Evolutionary conservation across 345 rosid species (phyloP), one percentile per base, ranked within the genome.

Genomic region (Streptanthus diversifolius): DNA sequence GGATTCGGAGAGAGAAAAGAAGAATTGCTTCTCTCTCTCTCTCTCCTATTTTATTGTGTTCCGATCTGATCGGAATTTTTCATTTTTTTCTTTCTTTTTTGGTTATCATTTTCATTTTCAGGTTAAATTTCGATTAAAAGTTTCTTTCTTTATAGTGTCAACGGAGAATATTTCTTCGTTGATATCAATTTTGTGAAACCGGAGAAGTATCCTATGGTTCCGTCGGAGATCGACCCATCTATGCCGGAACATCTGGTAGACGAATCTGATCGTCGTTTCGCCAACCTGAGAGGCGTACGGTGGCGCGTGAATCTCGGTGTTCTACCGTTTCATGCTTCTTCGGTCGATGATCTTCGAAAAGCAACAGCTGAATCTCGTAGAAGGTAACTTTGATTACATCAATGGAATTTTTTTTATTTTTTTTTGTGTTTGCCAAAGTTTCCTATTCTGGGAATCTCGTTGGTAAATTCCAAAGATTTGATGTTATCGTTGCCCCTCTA

Each of bases 221-320:
- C 12, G 41, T 58, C 74, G 9, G 81, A 73, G 61, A 66, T 70
- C 19, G 67, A 64, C 24, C 33, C 32, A 56, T 18, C 35, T 27
- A 19, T 56, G 66, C 29, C 57, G 24, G 66, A 70, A 54, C 1
- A 47, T 35, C 4, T 33, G 0, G 13, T 15, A 58, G 54, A 51
- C 25, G 74, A 47, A 41, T 75, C 79, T 32, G 81, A 33, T 62
- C 33, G 15, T 60, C 80, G 71, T 59, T 79, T 83, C 71, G 75
- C 56, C 24, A 83, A 82, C 62, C 85, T 91, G 0, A 86, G 97
- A 80, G 86, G 97, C 37, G 88, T 91, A 1, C 87, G 75, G 59
- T 95, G 99, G 99, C 96, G 99, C 29, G 73, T 91, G 62, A 80
- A 86, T 86, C 97, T 91, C 30, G 90, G 92, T 64, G 85, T 91